These are phyloP conservation scores for Phialophora chinensis DNA, from an alignment of 2,329 filamentous ascomycete species.

Conservation along the genomic window DNA sequence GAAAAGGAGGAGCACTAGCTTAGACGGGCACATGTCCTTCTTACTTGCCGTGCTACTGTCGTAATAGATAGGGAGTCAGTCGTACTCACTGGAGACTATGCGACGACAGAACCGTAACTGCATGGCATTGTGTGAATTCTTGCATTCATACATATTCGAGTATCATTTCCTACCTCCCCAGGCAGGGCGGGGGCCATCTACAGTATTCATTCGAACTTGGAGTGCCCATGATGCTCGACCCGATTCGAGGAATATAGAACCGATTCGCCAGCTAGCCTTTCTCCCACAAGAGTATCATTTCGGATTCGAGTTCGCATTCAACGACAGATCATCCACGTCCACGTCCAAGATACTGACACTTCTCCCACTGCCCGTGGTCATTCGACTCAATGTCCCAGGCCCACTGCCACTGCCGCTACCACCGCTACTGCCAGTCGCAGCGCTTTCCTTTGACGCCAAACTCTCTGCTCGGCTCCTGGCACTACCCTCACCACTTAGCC, in stretches of 20 bases:
- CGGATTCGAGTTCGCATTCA: slow-evolving; percentile 7
- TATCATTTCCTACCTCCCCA: neutral
- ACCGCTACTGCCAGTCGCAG: neutral
- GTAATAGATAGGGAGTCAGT: neutral
- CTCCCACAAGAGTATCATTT: neutral
- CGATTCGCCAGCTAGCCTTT: neutral
- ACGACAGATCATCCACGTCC: slow-evolving; percentile 27
- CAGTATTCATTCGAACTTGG: neutral
- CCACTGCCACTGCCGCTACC: slow-evolving; percentile 1
- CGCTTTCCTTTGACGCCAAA: slow-evolving; percentile 11
- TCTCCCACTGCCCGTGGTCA: slow-evolving; percentile 12
- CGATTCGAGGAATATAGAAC: neutral
- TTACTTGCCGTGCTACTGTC: neutral
- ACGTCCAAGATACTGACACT: slow-evolving; percentile 33
- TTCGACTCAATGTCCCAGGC: slow-evolving; percentile 18
- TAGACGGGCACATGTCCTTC: neutral
- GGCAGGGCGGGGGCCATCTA: no score
- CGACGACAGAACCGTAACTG: neutral
- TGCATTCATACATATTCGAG: neutral
- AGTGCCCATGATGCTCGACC: neutral
- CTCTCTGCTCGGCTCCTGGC: slow-evolving; percentile 30
- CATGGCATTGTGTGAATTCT: neutral
- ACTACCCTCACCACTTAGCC: slow-evolving; percentile 17
- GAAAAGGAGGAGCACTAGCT: neutral
- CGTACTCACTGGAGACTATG: neutral